Conservation (phyloP, 441 rosid genomes). For the Brassica balearica region DNA sequence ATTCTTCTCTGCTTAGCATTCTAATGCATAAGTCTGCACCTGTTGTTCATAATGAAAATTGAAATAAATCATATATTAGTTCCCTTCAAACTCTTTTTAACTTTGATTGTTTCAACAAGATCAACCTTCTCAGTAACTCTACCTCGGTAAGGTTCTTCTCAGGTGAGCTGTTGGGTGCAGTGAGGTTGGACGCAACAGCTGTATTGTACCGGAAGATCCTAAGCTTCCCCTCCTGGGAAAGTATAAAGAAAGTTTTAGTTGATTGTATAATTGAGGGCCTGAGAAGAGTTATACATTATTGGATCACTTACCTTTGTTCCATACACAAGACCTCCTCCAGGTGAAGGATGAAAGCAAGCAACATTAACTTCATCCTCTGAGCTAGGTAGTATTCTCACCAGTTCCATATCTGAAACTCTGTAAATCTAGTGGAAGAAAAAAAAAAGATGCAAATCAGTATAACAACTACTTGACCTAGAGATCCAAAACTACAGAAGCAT, state of each 20-base stretch:
- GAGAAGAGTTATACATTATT: constrained; percentile 3
- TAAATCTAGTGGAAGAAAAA: constrained; percentile 61
- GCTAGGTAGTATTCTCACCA: constrained; percentile 91
- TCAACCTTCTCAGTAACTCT: constrained; percentile 48
- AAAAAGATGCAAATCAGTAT: background rate
- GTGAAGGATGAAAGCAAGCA: constrained; percentile 95
- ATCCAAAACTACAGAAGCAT: constrained; percentile 25
- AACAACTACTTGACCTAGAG: background rate
- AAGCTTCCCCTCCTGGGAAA: constrained; percentile 87
- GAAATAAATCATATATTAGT: background rate
- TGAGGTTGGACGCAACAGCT: constrained; percentile 55
- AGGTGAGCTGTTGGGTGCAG: constrained; percentile 53
- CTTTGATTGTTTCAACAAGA: constrained; percentile 20
- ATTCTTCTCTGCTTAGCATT: constrained; percentile 51
- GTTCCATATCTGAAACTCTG: constrained; percentile 95
- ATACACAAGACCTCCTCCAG: constrained; percentile 95
- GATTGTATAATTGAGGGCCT: background rate
- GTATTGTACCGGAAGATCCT: constrained; percentile 76
- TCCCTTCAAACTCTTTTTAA: background rate
- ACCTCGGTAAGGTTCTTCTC: constrained; percentile 81
- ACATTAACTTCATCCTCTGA: constrained; percentile 98
- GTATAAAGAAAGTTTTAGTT: background rate
- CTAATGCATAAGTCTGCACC: constrained; percentile 72
- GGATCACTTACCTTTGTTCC: constrained; percentile 78
- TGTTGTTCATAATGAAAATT: constrained; percentile 33